Evolutionary conservation across 805 yeast genomes (phyloP).

Genomic region (Komagataella phaffii): DNA sequence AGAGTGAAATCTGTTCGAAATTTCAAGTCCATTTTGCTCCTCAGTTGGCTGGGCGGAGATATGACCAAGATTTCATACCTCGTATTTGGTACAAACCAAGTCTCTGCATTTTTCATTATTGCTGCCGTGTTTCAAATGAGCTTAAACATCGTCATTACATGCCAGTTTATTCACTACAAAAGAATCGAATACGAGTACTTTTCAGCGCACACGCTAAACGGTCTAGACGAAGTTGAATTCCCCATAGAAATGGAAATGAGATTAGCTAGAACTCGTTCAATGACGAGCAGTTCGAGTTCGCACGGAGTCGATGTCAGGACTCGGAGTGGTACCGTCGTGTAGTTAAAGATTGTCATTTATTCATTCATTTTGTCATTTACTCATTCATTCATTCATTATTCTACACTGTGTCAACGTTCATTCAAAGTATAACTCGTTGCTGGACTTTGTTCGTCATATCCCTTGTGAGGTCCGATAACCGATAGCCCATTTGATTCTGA

Average conservation of each 20-base stretch:
- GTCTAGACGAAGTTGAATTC: background rate
- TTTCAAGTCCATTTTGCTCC: slow-evolving; percentile 58
- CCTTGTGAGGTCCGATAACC: background rate
- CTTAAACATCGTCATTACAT: slow-evolving; percentile 60
- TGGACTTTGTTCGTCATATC: background rate
- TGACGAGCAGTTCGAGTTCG: background rate
- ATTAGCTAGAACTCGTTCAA: background rate
- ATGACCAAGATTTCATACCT: slow-evolving; percentile 62
- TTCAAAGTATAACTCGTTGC: background rate
- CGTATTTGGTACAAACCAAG: slow-evolving; percentile 61
- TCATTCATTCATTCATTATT: background rate
- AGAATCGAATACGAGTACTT: slow-evolving; percentile 7
- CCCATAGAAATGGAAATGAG: background rate
- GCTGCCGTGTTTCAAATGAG: slow-evolving; percentile 73
- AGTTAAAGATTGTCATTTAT: background rate
- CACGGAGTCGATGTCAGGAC: background rate
- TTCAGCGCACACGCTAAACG: background rate
- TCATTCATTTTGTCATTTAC: background rate
- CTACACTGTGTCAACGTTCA: background rate
- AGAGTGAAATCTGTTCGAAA: slow-evolving; percentile 61
- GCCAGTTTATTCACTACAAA: slow-evolving; percentile 56
- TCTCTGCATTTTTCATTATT: slow-evolving; percentile 47
- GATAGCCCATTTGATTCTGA: background rate
- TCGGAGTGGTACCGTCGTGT: background rate
- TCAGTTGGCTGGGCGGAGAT: slow-evolving; percentile 89